Conservation (phyloP, 805 yeast genomes). For the Grigorovia yakushimaensis region DNA sequence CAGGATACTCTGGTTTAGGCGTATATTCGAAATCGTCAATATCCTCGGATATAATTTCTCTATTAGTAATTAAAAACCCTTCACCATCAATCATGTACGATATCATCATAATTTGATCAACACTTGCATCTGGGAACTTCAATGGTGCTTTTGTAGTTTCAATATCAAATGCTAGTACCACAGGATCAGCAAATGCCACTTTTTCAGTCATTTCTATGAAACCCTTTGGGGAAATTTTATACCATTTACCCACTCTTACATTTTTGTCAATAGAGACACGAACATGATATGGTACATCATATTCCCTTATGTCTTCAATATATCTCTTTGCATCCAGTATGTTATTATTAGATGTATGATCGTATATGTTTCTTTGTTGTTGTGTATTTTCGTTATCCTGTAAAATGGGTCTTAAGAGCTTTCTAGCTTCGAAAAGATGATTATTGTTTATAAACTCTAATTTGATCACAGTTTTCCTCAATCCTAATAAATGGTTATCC, state of each 20-base stretch:
- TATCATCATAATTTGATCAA: slow-evolving; percentile 96
- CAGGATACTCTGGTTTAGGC: slow-evolving; percentile 93
- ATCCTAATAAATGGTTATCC: slow-evolving; percentile 81
- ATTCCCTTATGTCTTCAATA: slow-evolving; percentile 78
- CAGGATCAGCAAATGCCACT: slow-evolving; percentile 95
- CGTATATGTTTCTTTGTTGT: slow-evolving; percentile 57
- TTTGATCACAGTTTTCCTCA: slow-evolving; percentile 52
- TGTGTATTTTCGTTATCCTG: slow-evolving; percentile 52
- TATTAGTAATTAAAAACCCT: slow-evolving; percentile 85
- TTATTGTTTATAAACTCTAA: slow-evolving; percentile 64
- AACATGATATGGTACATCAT: slow-evolving; percentile 94
- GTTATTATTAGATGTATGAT: slow-evolving; percentile 11
- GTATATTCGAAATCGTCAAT: slow-evolving; percentile 96
- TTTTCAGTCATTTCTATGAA: slow-evolving; percentile 50
- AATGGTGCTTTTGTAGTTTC: slow-evolving; percentile 96
- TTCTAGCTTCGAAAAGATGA: slow-evolving; percentile 68
- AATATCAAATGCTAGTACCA: slow-evolving; percentile 91
- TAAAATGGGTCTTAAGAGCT: slow-evolving; percentile 58
- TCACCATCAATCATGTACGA: slow-evolving; percentile 99
- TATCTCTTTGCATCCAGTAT: slow-evolving; percentile 41
- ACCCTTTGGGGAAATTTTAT: slow-evolving; percentile 59
- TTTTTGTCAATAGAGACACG: slow-evolving; percentile 88
- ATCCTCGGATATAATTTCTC: slow-evolving; percentile 90
- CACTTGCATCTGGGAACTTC: slow-evolving; percentile 85
- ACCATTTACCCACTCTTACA: slow-evolving; percentile 94